Percentiles rank a stretch among this genome's conserved stretches.
Conservation (phyloP, 768 basidiomycete species). For the Fistulinella prunicolor region DNA sequence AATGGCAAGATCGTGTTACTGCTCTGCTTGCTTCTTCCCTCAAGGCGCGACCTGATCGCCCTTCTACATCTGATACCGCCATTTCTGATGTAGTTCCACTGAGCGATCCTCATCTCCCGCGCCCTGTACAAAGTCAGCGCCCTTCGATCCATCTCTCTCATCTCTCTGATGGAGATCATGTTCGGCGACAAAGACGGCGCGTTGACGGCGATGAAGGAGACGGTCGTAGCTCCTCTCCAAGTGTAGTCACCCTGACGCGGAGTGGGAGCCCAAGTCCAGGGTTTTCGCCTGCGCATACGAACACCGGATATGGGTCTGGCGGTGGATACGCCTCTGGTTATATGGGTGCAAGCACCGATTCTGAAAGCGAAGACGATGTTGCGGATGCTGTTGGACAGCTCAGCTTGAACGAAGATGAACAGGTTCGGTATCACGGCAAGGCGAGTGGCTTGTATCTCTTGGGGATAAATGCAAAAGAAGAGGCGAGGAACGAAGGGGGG, state of each 20-base stretch:
- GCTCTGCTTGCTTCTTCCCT: conserved; percentile 22
- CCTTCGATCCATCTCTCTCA: conserved; percentile 13
- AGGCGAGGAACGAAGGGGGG: conserved; percentile 69
- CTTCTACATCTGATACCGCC: background rate
- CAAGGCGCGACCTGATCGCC: conserved; percentile 5
- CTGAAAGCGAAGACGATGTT: conserved; percentile 44
- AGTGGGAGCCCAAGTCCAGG: conserved; percentile 19
- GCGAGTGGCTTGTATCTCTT: conserved; percentile 78
- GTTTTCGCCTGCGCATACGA: conserved; percentile 14
- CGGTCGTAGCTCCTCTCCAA: conserved; percentile 8
- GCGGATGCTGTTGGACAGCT: conserved; percentile 80
- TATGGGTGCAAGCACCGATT: conserved; percentile 32
- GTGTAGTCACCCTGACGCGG: conserved; percentile 2
- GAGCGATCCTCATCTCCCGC: conserved; percentile 12
- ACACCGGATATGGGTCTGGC: conserved; percentile 12
- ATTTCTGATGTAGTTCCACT: conserved; percentile 8
- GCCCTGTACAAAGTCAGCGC: conserved; percentile 4
- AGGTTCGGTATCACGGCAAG: conserved; percentile 86
- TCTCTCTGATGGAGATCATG: conserved; percentile 27
- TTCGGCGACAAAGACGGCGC: conserved; percentile 50
- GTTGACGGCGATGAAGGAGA: conserved; percentile 27
- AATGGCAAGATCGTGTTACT: conserved; percentile 76
- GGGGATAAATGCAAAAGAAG: conserved; percentile 55
- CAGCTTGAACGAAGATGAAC: conserved; percentile 81
- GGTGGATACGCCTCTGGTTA: conserved; percentile 24